A percentile compares a stretch with the other conserved stretches of the same genome.
phyloP scores from a whole-genome alignment of 208 protist species.

The Crithidia expoeki region DNA sequence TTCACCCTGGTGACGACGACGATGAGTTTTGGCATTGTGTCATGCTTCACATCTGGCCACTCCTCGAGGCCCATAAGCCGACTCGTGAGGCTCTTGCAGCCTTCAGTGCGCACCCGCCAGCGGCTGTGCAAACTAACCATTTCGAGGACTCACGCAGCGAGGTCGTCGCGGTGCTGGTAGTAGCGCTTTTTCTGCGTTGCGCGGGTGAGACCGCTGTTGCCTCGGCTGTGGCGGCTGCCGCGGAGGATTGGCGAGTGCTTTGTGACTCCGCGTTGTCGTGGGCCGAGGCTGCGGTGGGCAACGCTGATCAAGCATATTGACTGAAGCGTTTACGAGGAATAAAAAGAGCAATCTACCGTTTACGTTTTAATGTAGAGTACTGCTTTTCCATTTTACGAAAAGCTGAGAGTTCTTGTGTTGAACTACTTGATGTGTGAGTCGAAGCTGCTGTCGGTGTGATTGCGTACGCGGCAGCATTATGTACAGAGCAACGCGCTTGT shows the following conservation, averaged over 20 bases:
- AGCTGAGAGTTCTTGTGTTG: too few species aligned
- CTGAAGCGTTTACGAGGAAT: too few species aligned
- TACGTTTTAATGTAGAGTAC: too few species aligned
- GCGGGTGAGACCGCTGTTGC: constrained; percentile 18
- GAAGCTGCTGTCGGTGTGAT: too few species aligned
- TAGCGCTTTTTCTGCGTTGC: constrained; percentile 28
- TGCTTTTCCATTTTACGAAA: too few species aligned
- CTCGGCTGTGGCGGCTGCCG: constrained; percentile 5
- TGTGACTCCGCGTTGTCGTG: constrained; percentile 13
- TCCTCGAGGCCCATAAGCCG: constrained; percentile 5
- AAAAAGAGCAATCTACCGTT: too few species aligned
- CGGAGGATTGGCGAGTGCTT: constrained; percentile 11
- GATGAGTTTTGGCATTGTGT: constrained; percentile 9
- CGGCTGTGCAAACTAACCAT: neutral
- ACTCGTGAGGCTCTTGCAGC: neutral
- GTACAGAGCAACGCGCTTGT: too few species aligned
- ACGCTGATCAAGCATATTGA: neutral
- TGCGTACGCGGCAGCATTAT: too few species aligned
- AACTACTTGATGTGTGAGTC: too few species aligned
- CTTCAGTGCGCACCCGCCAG: neutral
- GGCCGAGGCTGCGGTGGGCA: constrained; percentile 1
- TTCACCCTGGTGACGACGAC: neutral
- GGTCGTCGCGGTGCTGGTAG: constrained; percentile 13
- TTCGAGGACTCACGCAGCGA: neutral
- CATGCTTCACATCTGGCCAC: constrained; percentile 20